Evolutionary conservation across 495 filamentous ascomycete genomes (phyloP).

Genomic region (Hypoxylon subgilvum): DNA sequence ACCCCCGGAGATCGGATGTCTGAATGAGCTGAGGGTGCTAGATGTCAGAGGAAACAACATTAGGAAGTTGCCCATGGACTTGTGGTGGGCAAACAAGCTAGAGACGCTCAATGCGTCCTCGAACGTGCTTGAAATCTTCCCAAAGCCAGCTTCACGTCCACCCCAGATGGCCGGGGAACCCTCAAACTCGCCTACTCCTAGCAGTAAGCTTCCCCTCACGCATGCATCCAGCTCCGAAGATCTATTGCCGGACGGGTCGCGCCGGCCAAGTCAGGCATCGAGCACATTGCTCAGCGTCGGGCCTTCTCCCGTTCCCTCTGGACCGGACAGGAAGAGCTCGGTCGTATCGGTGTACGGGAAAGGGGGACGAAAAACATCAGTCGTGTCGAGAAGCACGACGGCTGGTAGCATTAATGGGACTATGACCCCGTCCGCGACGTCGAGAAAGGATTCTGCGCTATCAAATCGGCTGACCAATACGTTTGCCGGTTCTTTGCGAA

Average conservation of each 20-base stretch:
- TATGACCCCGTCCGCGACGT: conserved; percentile 58
- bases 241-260: conserved; percentile 70
- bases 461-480: conserved; percentile 76
- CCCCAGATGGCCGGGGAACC: conserved; percentile 63
- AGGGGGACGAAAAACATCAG: conserved; percentile 79
- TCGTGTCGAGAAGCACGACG: conserved; percentile 69
- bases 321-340: conserved; percentile 75
- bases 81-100: conserved; percentile 88
- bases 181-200: conserved; percentile 34
- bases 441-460: conserved; percentile 86
- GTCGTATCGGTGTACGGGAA: conserved; percentile 78
- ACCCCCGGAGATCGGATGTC: conserved; percentile 82
- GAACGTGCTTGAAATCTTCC: conserved; percentile 87
- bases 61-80: conserved; percentile 81
- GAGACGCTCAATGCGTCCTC: conserved; percentile 94
- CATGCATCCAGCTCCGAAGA: conserved; percentile 78
- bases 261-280: conserved; percentile 85
- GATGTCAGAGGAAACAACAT: conserved; percentile 93
- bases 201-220: conserved; percentile 58
- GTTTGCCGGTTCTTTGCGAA: conserved; percentile 81
- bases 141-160: conserved; percentile 73
- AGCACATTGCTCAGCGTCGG: conserved; percentile 74
- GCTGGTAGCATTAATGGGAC: conserved; percentile 52
- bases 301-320: conserved; percentile 67
- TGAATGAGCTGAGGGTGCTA: conserved; percentile 80